Base-by-base conservation (phyloP, 1,284 basidiomycete species). In the Leccinum fuscescens region DNA sequence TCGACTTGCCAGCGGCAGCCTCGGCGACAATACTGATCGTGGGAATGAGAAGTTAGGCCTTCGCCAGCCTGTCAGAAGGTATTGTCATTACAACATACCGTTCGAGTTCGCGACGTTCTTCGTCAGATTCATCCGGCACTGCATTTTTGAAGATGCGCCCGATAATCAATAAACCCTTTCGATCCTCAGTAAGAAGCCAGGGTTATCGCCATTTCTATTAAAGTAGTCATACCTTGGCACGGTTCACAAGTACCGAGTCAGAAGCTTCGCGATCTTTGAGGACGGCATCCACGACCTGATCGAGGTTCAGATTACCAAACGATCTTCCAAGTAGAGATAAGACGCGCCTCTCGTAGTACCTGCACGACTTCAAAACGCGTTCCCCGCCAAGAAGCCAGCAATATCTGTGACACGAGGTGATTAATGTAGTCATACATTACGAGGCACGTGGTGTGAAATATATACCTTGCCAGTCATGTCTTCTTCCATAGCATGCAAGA, bases 361-460 rank as follows among this genome's bases (percentile, higher is more conserved):
- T 91, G 91, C 44, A 89, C 86, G 29, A 96, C 93, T 78, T 98
- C 95, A 72, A 96, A 88, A 55, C 94, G 86, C 2, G 94, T 95
- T 14, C 94, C 95, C 62, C 93, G 86, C 95, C 95, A 98, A 27
- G 95, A 96, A 8, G 94, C 94, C 33, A 97, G 84, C 76, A 98
- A 84, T 73, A 96, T 93, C 89, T 92, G 62, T 33, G 59, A 44
- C 17, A 48, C 46, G 54, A 39, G 61, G 22, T 39, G n/a, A 33
- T 61, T 29, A 3, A 33, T 9, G 12, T 20, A 6, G 44, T 8
- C 15, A 20, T 11, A 52, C 29, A 39, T 4, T 20, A 22, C 22
- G 35, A 37, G 22, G 22, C 44, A 20, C 7, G 49, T 56, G 24
- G 44, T 14, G 37, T 37, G 27, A 20, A 37, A 61, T 48, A 54